Base-by-base conservation (phyloP, 1,139 yeast genomes). In the Protomyces macrosporus region DNA sequence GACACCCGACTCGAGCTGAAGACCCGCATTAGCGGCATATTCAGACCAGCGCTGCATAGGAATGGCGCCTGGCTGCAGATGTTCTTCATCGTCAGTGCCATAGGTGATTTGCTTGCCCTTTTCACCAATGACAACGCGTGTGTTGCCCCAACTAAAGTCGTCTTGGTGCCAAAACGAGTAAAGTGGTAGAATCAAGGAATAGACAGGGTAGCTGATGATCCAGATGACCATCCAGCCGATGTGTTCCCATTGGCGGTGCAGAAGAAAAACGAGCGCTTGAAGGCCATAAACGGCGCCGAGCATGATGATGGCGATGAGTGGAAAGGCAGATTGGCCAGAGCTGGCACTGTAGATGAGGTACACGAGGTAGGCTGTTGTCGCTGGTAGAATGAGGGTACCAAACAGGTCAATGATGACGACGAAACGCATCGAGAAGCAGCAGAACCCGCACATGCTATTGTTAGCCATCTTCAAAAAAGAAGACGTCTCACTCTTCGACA, bases 131-230 rank as follows among this genome's bases (percentile, higher is more conserved):
- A 76, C 79, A 32, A 75, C 70, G 66, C 79, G 77, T 9, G 79
- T 77, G 60, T 76, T 76, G 68, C 80, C 80, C 79, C 80, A 77
- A 5, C 74, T 65, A 68, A 76, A 75, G 66, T 75, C 64, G 62
- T 75, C 78, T 72, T 74, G 75, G 60, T 75, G 71, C 78, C 78
- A 75, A 70, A 75, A 75, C 12, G 78, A 74, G 65, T 75, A 75
- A 39, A 75, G 69, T 1, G 78, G 78, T 34, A 75, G 67, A 14
- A 74, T 65, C 63, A 75, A 73, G 7, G 77, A 75, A 56, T 75
- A 77, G 57, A 75, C 67, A 0, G 78, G 78, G 64, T 74, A 74
- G 4, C 76, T 77, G 1, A 73, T 67, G 23, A 75, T 63, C 64
- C 75, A 75, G 36, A 75, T 74, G 16, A 75, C 65, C 76, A 75